Conservation (phyloP, 208 protist species). For the Leishmania braziliensis region DNA sequence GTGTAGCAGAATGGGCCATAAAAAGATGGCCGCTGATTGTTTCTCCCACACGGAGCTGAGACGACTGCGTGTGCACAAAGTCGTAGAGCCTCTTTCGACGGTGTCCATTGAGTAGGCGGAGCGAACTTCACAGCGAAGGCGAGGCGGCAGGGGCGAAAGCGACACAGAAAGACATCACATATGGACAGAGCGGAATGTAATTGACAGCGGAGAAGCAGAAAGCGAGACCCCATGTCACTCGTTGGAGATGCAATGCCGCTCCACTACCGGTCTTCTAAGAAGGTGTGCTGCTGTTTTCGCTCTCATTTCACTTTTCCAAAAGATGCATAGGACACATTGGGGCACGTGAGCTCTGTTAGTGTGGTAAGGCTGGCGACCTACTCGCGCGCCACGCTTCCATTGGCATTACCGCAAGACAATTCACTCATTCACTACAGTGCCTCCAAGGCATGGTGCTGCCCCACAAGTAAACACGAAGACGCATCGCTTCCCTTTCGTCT, state of each 20-base stretch:
- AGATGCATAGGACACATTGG: too few relatives aligned
- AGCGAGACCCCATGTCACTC: background rate
- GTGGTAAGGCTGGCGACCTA: background rate
- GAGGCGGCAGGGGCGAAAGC: background rate
- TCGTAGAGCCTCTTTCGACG: background rate
- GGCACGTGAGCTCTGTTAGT: too few relatives aligned
- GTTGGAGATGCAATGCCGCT: background rate
- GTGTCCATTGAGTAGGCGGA: too few relatives aligned
- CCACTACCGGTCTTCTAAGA: background rate
- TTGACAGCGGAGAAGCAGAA: background rate
- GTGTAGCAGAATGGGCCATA: background rate
- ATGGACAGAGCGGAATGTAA: background rate
- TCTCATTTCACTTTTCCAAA: background rate
- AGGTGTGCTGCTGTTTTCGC: background rate
- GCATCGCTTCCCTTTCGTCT: background rate
- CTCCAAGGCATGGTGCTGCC: background rate
- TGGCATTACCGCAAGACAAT: background rate
- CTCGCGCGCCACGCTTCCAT: background rate
- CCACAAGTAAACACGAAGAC: background rate
- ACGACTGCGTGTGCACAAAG: background rate
- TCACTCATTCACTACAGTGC: background rate
- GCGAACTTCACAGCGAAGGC: background rate
- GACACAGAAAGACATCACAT: background rate
- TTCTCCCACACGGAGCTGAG: background rate
- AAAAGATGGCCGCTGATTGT: background rate